Conservation (phyloP, 2,329 filamentous ascomycete genomes). For the Ascochyta clinopodiicola region DNA sequence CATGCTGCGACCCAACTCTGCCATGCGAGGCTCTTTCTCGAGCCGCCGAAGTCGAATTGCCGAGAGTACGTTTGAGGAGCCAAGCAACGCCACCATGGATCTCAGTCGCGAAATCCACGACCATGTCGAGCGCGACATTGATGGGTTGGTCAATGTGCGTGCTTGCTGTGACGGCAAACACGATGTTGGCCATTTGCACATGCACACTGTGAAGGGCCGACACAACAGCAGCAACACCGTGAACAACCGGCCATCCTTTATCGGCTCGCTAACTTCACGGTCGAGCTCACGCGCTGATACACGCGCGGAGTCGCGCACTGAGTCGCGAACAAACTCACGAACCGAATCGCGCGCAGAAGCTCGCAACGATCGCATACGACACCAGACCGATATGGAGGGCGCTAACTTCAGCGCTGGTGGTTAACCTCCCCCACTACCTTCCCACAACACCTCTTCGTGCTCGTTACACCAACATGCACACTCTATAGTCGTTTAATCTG, state of each 20-base stretch:
- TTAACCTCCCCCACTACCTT: constrained; percentile 25
- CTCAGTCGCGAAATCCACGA: constrained; percentile 77
- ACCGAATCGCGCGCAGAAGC: constrained; percentile 26
- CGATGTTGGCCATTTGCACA: constrained; percentile 56
- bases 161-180: constrained; percentile 93
- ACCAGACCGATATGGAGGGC: constrained; percentile 36
- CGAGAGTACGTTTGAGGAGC: constrained; percentile 57
- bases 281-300: constrained; percentile 42
- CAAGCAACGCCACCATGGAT: constrained; percentile 77
- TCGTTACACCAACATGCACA: constrained; percentile 14
- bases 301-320: constrained; percentile 24
- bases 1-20: constrained; percentile 53
- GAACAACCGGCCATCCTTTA: constrained; percentile 37
- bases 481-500: constrained; percentile 31
- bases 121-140: constrained; percentile 74
- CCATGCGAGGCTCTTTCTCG: constrained; percentile 58
- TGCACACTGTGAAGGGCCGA: constrained; percentile 39
- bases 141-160: constrained; percentile 89
- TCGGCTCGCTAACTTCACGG: constrained; percentile 44
- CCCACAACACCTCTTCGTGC: constrained; percentile 16
- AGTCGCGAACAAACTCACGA: constrained; percentile 16
- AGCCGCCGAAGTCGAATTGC: constrained; percentile 54
- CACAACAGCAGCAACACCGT: constrained; percentile 35
- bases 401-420: constrained; percentile 37
- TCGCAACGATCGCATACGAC: constrained; percentile 32